Evolutionary conservation across 306 rosid species (phyloP).

Genomic region (Elaeagnus macrophylla): DNA sequence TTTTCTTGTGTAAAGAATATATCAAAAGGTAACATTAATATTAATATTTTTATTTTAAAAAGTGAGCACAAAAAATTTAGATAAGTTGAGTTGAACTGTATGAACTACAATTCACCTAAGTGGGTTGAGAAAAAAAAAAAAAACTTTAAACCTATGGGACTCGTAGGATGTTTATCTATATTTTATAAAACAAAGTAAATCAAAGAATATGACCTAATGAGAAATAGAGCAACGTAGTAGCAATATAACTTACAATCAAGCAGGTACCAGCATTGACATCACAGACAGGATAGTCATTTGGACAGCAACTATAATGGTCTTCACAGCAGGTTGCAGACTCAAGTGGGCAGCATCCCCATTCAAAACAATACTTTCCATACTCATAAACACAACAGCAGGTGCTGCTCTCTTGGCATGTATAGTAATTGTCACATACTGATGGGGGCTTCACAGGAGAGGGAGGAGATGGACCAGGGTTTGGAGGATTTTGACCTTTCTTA

Average conservation of each 20-base stretch:
- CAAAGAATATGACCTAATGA: too few relatives aligned
- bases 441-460: constrained; percentile 76
- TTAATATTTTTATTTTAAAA: too few relatives aligned
- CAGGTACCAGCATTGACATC: constrained; percentile 50
- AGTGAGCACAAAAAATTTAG: too few relatives aligned
- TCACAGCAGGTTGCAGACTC: constrained; percentile 93
- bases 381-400: constrained; percentile 79
- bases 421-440: constrained; percentile 62
- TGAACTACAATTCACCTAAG: too few relatives aligned
- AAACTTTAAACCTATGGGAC: too few relatives aligned
- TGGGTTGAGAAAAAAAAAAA: too few relatives aligned
- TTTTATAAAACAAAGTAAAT: too few relatives aligned
- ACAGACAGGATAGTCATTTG: constrained; percentile 67
- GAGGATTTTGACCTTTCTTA: constrained; percentile 61
- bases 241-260: constrained; percentile 32
- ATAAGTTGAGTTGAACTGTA: too few relatives aligned
- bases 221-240: not conserved
- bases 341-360: constrained; percentile 98
- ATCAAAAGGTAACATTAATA: too few relatives aligned
- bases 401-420: constrained; percentile 35
- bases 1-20: too few relatives aligned
- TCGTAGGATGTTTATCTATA: too few relatives aligned
- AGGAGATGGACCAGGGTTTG: constrained; percentile 63
- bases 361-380: constrained; percentile 40
- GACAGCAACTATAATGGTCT: constrained; percentile 86